Conservation (phyloP, 2,329 filamentous ascomycete genomes). For the Grosmannia penicillata region DNA sequence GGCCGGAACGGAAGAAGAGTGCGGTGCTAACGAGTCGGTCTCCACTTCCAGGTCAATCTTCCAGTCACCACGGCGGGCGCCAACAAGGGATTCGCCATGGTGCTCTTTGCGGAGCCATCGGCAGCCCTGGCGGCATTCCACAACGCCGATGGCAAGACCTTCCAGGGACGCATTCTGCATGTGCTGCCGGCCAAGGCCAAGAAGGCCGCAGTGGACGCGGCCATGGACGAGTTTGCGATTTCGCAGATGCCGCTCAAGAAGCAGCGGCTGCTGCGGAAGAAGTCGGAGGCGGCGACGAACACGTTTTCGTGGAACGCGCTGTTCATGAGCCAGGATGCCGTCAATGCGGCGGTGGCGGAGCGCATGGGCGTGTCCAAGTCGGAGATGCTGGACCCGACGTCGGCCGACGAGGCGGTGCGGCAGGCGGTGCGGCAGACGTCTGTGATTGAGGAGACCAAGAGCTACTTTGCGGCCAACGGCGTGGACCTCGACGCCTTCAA, state of each 20-base stretch:
- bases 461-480: constrained; percentile 76
- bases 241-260: constrained; percentile 90
- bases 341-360: constrained; percentile 77
- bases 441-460: constrained; percentile 89
- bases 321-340: constrained; percentile 96
- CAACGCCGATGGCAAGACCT: constrained; percentile 66
- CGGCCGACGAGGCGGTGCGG: constrained; percentile 84
- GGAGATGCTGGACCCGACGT: constrained; percentile 88
- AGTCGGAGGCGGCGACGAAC: constrained; percentile 60
- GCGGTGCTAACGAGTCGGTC: constrained; percentile 1
- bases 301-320: constrained; percentile 98
- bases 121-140: constrained; percentile 68
- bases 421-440: constrained; percentile 87
- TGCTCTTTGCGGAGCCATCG: constrained; percentile 60
- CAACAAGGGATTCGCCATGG: constrained; percentile 82
- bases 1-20: too few relatives aligned
- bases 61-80: constrained; percentile 57
- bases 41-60: constrained; percentile 62
- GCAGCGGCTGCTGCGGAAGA: constrained; percentile 79
- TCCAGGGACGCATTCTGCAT: constrained; percentile 85
- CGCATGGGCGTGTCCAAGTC: constrained; percentile 82
- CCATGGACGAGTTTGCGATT: constrained; percentile 71
- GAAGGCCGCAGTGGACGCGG: constrained; percentile 31
- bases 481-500: constrained; percentile 90
- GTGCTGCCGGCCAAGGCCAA: constrained; percentile 75